Evolutionary conservation across 2,329 filamentous ascomycete species (phyloP).

Genomic region (Penicillium sclerotiorum): DNA sequence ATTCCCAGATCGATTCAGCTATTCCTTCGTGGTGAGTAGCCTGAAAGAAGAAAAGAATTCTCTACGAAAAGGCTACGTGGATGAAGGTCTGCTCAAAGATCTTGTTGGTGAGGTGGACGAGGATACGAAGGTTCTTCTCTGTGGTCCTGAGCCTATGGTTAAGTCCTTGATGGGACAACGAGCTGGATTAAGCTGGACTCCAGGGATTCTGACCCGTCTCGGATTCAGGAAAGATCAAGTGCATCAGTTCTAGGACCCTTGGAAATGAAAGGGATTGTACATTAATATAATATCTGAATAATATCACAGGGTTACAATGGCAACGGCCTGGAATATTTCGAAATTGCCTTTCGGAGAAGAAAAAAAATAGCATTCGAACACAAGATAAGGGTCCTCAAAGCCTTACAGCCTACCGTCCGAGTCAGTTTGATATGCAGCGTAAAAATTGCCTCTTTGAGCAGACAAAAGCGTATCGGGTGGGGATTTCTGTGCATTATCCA

Average conservation of each 20-base stretch:
- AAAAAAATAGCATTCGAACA: too few species aligned
- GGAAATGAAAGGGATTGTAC: too few species aligned
- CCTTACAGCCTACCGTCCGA: too few species aligned
- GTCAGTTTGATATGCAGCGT: too few species aligned
- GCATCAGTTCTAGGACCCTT: slow-evolving; percentile 60
- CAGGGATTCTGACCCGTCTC: slow-evolving; percentile 59
- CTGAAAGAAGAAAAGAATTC: slow-evolving; percentile 41
- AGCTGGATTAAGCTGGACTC: slow-evolving; percentile 30
- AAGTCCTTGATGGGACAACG: slow-evolving; percentile 38
- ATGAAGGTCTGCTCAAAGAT: slow-evolving; percentile 57
- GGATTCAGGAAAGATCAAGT: slow-evolving; percentile 63
- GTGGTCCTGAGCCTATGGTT: slow-evolving; percentile 70
- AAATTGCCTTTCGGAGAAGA: too few species aligned
- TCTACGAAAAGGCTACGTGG: slow-evolving; percentile 60
- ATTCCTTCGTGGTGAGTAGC: slow-evolving; percentile 59
- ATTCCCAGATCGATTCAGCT: slow-evolving; percentile 59
- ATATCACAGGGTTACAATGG: not conserved
- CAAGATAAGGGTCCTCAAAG: too few species aligned
- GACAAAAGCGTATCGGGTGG: too few species aligned
- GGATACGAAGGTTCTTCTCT: slow-evolving; percentile 65
- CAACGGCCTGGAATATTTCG: too few species aligned
- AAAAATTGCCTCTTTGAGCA: too few species aligned
- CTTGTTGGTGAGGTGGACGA: slow-evolving; percentile 46
- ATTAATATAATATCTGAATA: too few species aligned
- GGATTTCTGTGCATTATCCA: too few species aligned